Evolutionary conservation across 495 filamentous ascomycete genomes (phyloP).

Genomic region (Trichocladium uniseriatum): DNA sequence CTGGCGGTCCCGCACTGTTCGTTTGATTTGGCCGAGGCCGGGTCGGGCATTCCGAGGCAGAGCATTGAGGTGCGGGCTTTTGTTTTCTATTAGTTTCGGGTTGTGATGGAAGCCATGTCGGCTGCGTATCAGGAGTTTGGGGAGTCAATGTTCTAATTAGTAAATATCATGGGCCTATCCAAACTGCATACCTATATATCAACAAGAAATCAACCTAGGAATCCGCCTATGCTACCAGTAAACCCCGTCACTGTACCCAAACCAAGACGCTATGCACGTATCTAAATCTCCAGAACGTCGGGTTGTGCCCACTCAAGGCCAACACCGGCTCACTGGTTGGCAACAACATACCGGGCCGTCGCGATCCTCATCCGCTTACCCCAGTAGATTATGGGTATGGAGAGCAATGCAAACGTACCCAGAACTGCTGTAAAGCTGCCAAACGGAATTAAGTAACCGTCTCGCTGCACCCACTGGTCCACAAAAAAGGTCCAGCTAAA

Average conservation of each 20-base stretch:
- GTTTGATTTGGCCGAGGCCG: too few relatives aligned
- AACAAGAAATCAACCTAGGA: neutral
- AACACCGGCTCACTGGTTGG: slow-evolving; percentile 14
- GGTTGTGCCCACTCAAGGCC: neutral
- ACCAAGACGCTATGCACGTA: too few relatives aligned
- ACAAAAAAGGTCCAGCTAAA: slow-evolving; percentile 26
- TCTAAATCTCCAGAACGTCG: neutral
- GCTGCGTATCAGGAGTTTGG: too few relatives aligned
- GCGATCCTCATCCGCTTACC: slow-evolving; percentile 27
- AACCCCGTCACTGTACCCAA: too few relatives aligned
- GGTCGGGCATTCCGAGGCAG: too few relatives aligned
- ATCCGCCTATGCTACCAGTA: too few relatives aligned
- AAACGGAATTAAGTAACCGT: slow-evolving; percentile 23
- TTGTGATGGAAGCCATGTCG: too few relatives aligned
- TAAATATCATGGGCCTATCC: too few relatives aligned
- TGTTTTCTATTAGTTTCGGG: too few relatives aligned
- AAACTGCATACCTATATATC: neutral
- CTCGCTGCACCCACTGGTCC: slow-evolving; percentile 17
- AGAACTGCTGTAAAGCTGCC: slow-evolving; percentile 21
- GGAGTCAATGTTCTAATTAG: too few relatives aligned
- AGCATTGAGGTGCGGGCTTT: too few relatives aligned
- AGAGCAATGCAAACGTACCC: slow-evolving; percentile 21
- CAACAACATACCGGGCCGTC: slow-evolving; percentile 21
- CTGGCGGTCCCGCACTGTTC: too few relatives aligned
- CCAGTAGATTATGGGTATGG: slow-evolving; percentile 18